These are phyloP conservation scores for Cicer pinnatifidum DNA, from an alignment of 306 rosid genomes.

Conservation along the genomic window DNA sequence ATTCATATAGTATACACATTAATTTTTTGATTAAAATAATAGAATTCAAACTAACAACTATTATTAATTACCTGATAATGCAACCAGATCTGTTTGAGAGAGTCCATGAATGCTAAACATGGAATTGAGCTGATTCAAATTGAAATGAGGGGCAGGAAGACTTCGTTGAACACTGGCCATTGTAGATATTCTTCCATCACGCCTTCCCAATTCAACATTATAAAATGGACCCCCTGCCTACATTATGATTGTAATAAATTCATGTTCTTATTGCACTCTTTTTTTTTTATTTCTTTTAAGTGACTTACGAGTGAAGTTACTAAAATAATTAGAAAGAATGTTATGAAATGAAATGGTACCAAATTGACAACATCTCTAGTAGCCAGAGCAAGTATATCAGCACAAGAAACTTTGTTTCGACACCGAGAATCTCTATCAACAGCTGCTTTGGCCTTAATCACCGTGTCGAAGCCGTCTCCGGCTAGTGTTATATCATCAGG, in stretches of 20 bases:
- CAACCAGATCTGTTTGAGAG: conserved; percentile 68
- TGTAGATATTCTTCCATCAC: conserved; percentile 73
- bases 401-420: conserved; percentile 82
- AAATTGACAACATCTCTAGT: conserved; percentile 77
- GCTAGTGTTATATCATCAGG: conserved; percentile 76
- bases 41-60: not conserved
- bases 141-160: conserved; percentile 70
- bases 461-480: conserved; percentile 94
- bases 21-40: not conserved
- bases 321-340: not conserved
- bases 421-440: conserved; percentile 65
- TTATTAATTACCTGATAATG: conserved; percentile 68
- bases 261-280: too few species aligned
- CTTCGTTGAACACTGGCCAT: conserved; percentile 55
- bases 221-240: conserved; percentile 88
- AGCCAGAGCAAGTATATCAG: conserved; percentile 88
- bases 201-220: conserved; percentile 81
- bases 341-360: conserved; percentile 50
- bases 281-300: too few species aligned
- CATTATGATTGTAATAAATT: not conserved
- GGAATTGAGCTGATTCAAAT: conserved; percentile 57
- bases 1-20: too few species aligned
- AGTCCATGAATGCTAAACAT: conserved; percentile 71
- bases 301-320: too few species aligned
- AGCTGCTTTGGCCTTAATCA: conserved; percentile 78